Percentiles rank a stretch among this genome's conserved stretches.
Evolutionary conservation across 306 rosid genomes (phyloP).

Genomic region (Quillaja saponaria): DNA sequence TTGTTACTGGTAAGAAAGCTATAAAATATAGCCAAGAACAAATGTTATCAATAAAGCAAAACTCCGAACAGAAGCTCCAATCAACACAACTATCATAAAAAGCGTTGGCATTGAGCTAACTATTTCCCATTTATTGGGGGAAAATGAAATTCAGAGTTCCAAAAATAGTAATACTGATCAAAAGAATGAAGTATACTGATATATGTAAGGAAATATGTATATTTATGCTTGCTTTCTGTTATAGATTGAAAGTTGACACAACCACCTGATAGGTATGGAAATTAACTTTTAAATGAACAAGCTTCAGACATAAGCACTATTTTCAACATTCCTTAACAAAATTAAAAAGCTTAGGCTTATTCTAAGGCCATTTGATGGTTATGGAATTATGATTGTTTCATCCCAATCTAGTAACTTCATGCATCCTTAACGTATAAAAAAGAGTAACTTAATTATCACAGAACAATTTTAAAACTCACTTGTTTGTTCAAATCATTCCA

Average conservation of each 20-base stretch:
- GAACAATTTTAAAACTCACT: not conserved
- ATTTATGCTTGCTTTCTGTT: not conserved
- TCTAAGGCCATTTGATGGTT: not conserved
- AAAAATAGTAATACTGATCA: slow-evolving; percentile 2
- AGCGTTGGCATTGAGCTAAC: not conserved
- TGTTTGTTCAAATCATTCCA: too few species aligned
- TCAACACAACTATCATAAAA: slow-evolving; percentile 17
- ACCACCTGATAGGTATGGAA: not conserved
- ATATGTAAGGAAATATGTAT: not conserved
- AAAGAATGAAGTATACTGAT: not conserved
- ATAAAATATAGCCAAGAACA: not conserved
- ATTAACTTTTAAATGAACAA: not conserved
- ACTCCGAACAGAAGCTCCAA: not conserved
- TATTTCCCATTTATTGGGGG: slow-evolving; percentile 1
- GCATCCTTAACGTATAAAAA: not conserved
- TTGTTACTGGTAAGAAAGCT: not conserved
- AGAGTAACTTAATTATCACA: not conserved
- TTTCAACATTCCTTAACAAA: not conserved
- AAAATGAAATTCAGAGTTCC: not conserved
- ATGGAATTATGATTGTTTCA: not conserved
- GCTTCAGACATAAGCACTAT: not conserved
- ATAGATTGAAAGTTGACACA: not conserved
- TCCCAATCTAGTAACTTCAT: too few species aligned
- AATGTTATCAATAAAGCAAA: slow-evolving; percentile 5
- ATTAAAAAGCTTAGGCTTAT: not conserved